phyloP scores from a whole-genome alignment of 2,329 filamentous ascomycete species.

The Esteya vermicola region DNA sequence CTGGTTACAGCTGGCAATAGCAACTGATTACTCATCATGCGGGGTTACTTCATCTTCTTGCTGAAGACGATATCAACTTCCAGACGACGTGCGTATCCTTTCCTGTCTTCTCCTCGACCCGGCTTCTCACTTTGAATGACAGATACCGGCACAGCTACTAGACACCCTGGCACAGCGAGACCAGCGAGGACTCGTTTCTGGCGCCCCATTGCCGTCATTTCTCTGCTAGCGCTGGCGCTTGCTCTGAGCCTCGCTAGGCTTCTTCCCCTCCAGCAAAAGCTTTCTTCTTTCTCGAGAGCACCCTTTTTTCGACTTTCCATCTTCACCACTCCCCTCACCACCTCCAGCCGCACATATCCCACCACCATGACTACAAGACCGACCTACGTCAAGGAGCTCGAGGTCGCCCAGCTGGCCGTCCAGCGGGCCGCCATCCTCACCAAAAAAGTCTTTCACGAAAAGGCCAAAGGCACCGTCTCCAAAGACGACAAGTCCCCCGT shows the following conservation, averaged over 20 bases:
- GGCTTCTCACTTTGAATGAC: too few species aligned
- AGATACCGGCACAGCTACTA: background rate
- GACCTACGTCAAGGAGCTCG: slow-evolving; percentile 61
- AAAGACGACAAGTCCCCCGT: slow-evolving; percentile 96
- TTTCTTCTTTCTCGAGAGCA: too few species aligned
- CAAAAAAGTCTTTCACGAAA: slow-evolving; percentile 51
- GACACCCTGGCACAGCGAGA: background rate
- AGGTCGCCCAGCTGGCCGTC: slow-evolving; percentile 75
- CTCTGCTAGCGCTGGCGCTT: slow-evolving; percentile 11
- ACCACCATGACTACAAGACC: slow-evolving; percentile 22
- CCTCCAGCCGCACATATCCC: slow-evolving; percentile 15
- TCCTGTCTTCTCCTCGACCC: too few species aligned
- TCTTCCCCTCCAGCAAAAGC: background rate
- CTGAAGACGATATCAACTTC: too few species aligned
- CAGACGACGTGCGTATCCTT: too few species aligned
- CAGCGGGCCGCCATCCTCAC: slow-evolving; percentile 54
- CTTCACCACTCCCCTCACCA: slow-evolving; percentile 18
- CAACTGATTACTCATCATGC: background rate
- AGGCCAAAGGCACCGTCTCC: slow-evolving; percentile 83
- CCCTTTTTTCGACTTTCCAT: slow-evolving; percentile 30
- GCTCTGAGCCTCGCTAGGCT: slow-evolving; percentile 2
- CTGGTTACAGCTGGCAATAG: background rate
- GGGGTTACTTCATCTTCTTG: too few species aligned
- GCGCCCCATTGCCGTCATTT: background rate
- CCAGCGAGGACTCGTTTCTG: background rate